phyloP scores from a whole-genome alignment of 768 basidiomycete species.

The Termitomyces sp. region DNA sequence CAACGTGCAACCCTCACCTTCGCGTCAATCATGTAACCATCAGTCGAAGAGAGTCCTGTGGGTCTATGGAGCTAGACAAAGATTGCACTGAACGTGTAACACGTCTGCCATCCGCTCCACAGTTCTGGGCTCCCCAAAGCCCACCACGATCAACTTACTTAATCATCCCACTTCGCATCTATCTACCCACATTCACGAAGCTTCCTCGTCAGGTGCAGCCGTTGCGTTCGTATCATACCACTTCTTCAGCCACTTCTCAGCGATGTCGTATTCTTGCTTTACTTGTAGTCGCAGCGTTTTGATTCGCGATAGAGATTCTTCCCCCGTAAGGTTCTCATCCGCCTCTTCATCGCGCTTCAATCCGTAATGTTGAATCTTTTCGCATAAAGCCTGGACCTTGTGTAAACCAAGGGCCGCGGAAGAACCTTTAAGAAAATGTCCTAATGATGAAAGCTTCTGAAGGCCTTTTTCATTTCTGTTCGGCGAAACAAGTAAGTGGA shows the following conservation, averaged over 20 bases:
- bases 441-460: constrained; percentile 59
- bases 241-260: constrained; percentile 61
- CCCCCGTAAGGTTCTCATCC: constrained; percentile 30
- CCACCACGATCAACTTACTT: background rate
- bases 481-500: background rate
- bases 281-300: constrained; percentile 48
- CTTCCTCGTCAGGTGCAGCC: background rate
- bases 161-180: background rate
- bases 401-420: constrained; percentile 88
- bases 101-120: background rate
- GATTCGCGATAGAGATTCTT: constrained; percentile 58
- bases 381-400: constrained; percentile 81
- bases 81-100: background rate
- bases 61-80: background rate
- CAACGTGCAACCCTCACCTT: background rate
- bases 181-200: background rate
- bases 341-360: constrained; percentile 55
- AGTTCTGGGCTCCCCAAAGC: background rate
- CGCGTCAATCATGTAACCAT: background rate
- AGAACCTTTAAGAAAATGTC: constrained; percentile 97
- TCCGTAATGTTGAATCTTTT: constrained; percentile 88
- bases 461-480: constrained; percentile 57
- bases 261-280: constrained; percentile 62
- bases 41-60: background rate
- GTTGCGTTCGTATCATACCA: constrained; percentile 26